phyloP scores from a whole-genome alignment of 139 green algal genomes.

The Chlorella ohadii region DNA sequence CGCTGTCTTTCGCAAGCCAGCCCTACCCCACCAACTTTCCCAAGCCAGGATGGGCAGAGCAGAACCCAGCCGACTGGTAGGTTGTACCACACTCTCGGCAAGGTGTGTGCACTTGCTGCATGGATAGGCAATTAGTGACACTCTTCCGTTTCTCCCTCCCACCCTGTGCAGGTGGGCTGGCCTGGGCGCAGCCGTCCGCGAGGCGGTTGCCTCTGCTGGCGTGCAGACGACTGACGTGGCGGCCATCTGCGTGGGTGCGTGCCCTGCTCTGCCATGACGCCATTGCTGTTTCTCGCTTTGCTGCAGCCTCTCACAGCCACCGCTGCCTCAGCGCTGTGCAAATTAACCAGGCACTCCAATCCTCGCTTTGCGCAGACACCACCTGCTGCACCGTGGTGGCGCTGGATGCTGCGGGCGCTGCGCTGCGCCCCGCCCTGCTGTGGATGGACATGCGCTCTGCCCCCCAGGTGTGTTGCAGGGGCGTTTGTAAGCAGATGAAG shows the following conservation, averaged over 20 bases:
- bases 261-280: no score
- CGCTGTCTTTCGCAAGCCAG: constrained; percentile 44
- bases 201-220: constrained; percentile 45
- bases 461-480: no score
- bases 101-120: no score
- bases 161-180: constrained; percentile 26
- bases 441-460: constrained; percentile 87
- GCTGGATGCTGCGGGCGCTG: constrained; percentile 53
- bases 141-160: no score
- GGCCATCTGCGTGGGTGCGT: constrained; percentile 55
- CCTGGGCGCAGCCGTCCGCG: constrained; percentile 60
- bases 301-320: no score
- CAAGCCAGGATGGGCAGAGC: constrained; percentile 75
- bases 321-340: no score
- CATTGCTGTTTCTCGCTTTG: no score
- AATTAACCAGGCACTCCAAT: no score
- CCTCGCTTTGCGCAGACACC: constrained; percentile 61
- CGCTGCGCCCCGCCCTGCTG: constrained; percentile 75
- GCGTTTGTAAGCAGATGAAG: no score
- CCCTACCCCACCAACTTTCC: constrained; percentile 72
- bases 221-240: constrained; percentile 45
- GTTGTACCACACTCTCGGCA: no score
- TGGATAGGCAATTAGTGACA: no score
- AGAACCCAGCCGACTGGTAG: constrained; percentile 77
- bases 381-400: constrained; percentile 88